Base-by-base conservation (phyloP, 176 grass and related monocot species). In the Rhipidocladum racemiflorum region DNA sequence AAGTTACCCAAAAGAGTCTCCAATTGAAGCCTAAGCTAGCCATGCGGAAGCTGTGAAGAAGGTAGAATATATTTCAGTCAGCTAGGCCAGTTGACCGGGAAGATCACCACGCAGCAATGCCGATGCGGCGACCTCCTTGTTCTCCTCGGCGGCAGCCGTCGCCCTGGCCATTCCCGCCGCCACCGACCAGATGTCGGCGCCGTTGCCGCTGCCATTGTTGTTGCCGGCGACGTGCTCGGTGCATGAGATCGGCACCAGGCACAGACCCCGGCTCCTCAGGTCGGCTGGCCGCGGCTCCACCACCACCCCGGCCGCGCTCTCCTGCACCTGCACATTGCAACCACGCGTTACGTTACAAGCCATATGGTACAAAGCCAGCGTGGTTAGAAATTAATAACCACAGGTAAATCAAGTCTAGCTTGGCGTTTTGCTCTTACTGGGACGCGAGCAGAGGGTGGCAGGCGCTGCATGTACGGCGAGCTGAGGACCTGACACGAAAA, bases 231-330 rank as follows among this genome's bases (percentile, higher is more conserved):
- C 79, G 76, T 91, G 91, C 50, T 95, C 96, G 32, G 91, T 95
- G 85, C 84, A 95, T 1, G 96, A 72, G 6, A 91, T 13, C 27
- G 96, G 96, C 51, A 99, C 91, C 48, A 99, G 76, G 85, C 96
- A 95, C 64, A 99, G 89, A 51, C 96, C 92, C 28, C 92, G 82
- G 81, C 91, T 95, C 83, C 92, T 76, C 23, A 99, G 78, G 70
- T 95, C 90, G 72, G 44, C 16, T 46, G 42, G 5, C 15, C 24
- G 84, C 36, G 16, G 38, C 70, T 64, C 50, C 55, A 24, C n/a
- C 55, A 24, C 55, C 55, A 57, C 51, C 51, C 81, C 59, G 39
- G 46, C 28, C 35, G 55, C 21, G 46, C 78, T 50, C 77, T 68
- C 69, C 66, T 12, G 75, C 50, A 23, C 35, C 70, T 55, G 74